These are phyloP conservation scores for Royoungia palumana DNA, from an alignment of 768 basidiomycete species.

Conservation along the genomic window DNA sequence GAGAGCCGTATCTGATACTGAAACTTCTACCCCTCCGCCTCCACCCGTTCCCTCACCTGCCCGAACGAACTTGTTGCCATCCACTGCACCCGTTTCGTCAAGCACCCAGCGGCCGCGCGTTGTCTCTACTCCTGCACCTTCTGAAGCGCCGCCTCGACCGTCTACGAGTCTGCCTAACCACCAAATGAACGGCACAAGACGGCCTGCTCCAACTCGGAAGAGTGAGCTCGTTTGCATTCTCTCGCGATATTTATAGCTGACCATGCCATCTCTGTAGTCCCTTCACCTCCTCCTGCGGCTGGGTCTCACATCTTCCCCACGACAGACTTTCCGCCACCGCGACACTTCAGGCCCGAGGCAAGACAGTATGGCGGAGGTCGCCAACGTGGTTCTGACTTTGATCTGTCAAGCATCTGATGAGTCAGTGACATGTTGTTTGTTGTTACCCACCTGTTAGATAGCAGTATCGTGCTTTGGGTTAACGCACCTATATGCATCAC, in stretches of 20 bases:
- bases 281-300: constrained; percentile 57
- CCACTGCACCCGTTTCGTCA: constrained; percentile 14
- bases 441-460: background rate
- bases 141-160: constrained; percentile 16
- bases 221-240: constrained; percentile 37
- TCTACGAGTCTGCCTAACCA: constrained; percentile 13
- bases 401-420: constrained; percentile 39
- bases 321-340: constrained; percentile 75
- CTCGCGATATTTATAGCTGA: constrained; percentile 6
- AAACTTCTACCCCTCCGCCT: constrained; percentile 33
- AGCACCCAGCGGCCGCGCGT: constrained; percentile 23
- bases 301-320: constrained; percentile 74
- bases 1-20: constrained; percentile 44
- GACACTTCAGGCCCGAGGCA: constrained; percentile 48
- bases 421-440: background rate
- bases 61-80: constrained; percentile 21
- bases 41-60: constrained; percentile 31
- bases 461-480: background rate
- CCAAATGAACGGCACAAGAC: constrained; percentile 30
- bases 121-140: constrained; percentile 22
- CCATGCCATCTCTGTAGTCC: constrained; percentile 35
- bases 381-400: constrained; percentile 68
- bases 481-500: background rate
- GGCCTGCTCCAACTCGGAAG: constrained; percentile 41
- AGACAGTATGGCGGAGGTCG: constrained; percentile 67